Percentiles rank a stretch among this genome's conserved stretches.
phyloP scores from a whole-genome alignment of 805 yeast genomes.

The Kazachstania martiniae region DNA sequence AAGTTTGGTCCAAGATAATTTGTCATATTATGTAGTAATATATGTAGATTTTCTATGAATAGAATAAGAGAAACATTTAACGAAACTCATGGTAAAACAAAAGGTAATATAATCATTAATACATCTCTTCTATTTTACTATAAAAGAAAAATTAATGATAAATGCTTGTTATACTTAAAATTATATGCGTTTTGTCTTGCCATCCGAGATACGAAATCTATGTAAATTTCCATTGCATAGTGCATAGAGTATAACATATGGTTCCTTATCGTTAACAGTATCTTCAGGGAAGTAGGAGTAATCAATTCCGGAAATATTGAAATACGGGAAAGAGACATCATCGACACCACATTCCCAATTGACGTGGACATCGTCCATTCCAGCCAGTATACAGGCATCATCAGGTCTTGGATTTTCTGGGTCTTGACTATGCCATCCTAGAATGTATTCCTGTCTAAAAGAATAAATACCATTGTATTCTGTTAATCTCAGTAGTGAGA shows the following conservation, averaged over 20 bases:
- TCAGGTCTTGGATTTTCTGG: slow-evolving; percentile 4
- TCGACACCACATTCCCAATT: slow-evolving; percentile 9
- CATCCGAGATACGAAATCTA: slow-evolving; percentile 4
- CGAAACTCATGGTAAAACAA: too few relatives aligned
- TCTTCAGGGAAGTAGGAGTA: slow-evolving; percentile 12
- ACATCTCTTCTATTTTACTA: neutral
- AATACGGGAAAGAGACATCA: slow-evolving; percentile 13
- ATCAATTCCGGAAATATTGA: slow-evolving; percentile 14
- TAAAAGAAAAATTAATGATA: neutral
- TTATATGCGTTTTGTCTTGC: too few relatives aligned
- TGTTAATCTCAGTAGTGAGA: slow-evolving; percentile 19
- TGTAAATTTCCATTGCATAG: neutral
- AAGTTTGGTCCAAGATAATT: slow-evolving; percentile 91
- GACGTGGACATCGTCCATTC: neutral
- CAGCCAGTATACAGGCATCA: slow-evolving; percentile 4
- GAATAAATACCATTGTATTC: slow-evolving; percentile 21
- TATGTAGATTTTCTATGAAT: neutral
- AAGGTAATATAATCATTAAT: neutral
- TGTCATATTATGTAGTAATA: neutral
- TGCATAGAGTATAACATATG: slow-evolving; percentile 12
- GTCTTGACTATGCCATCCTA: slow-evolving; percentile 19
- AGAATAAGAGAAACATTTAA: too few relatives aligned
- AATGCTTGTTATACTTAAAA: too few relatives aligned
- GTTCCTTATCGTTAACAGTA: slow-evolving; percentile 3
- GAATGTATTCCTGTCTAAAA: slow-evolving; percentile 22